Base-by-base conservation (phyloP, 495 filamentous ascomycete genomes). In the Hypomontagnella monticulosa region DNA sequence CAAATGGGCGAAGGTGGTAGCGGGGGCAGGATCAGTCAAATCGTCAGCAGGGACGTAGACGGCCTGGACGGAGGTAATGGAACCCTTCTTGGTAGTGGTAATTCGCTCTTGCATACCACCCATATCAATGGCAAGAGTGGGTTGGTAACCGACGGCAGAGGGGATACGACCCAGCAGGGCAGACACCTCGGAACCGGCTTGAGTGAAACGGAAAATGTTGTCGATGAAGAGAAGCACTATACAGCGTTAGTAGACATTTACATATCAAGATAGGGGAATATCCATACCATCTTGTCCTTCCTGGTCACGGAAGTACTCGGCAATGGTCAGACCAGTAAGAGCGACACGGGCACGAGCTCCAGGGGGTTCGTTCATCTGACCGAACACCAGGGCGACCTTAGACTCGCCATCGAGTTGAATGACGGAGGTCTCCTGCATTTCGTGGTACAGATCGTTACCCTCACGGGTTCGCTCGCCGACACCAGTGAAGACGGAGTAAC, bases 131-230 rank as follows among this genome's bases (percentile, higher is more conserved):
- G 95, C 96, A 74, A 99, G 92, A 67, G 95, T 99, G 76, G 95
- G 95, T 83, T 99, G 95, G 86, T 99, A 99, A 89, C 95, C 95
- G 90, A 99, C 95, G 78, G 95, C 95, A 86, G 95, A 99, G 80
- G 95, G 95, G 77, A 99, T 99, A 93, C 95, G 95, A 87, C 95
- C 95, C 56, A 99, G 88, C 78, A 99, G 87, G 76, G 95, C 95
- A 84, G 96, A 98, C 89, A 99, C 95, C 85, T 99, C 95, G 76
- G 95, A 98, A 92, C 95, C 95, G 80, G 95, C 95, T 85, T 99
- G 96, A 73, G 95, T 99, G 91, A 99, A 99, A 77, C 95, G 92
- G 92, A 97, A 97, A 83, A 99, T 98, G 88, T 99, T 99, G 91
- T 98, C 95, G 82, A 97, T 97, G 87, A 94, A 97, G 81, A 97